These are phyloP conservation scores for Pyrrhoderma noxium DNA, from an alignment of 1,284 basidiomycete genomes.

Conservation along the genomic window DNA sequence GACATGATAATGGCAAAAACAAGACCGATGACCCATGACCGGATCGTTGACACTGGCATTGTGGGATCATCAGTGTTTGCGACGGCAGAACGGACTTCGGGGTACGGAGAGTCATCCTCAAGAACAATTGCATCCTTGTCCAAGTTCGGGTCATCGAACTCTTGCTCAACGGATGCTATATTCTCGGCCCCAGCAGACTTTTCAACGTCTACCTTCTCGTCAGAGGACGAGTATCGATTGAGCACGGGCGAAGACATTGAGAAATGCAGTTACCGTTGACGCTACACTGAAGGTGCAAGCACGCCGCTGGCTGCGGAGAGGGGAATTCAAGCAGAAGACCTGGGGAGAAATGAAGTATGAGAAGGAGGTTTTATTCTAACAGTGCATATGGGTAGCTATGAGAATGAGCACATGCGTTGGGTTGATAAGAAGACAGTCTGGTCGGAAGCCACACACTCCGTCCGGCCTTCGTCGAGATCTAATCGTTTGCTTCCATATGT, in stretches of 20 bases:
- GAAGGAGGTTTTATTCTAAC: neutral
- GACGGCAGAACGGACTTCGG: constrained; percentile 35
- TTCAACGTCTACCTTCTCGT: constrained; percentile 15
- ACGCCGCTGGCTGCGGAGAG: neutral
- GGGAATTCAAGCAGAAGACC: neutral
- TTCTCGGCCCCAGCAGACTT: constrained; percentile 3
- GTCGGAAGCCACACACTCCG: neutral
- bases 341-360: neutral
- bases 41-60: constrained; percentile 30
- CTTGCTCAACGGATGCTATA: constrained; percentile 9
- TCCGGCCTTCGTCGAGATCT: neutral
- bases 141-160: constrained; percentile 26
- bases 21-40: constrained; percentile 38
- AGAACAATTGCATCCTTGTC: constrained; percentile 20
- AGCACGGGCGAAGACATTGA: constrained; percentile 11
- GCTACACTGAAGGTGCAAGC: neutral
- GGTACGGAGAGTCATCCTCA: constrained; percentile 44
- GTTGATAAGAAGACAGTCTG: neutral
- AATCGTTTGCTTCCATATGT: no score
- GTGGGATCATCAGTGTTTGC: constrained; percentile 29
- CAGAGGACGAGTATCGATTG: constrained; percentile 7
- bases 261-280: neutral
- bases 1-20: constrained; percentile 42
- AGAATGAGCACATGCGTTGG: neutral
- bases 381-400: neutral